Conservation (phyloP, 306 rosid genomes). For the Pterocarpus santalinus region DNA sequence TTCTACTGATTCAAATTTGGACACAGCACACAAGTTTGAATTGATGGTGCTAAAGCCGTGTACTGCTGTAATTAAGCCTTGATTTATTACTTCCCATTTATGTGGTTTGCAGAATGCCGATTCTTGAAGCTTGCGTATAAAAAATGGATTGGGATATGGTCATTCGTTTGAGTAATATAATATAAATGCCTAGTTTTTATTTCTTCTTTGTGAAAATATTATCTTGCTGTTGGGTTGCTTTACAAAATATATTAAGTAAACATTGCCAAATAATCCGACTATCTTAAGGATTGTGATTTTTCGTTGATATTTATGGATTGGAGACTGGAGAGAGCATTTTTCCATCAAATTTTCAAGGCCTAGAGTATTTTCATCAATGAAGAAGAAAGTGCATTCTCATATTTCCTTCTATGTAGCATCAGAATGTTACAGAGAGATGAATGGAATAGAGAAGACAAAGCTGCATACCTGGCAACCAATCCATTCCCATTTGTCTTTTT, state of each 20-base stretch:
- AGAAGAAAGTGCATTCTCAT: neutral
- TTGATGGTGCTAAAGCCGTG: neutral
- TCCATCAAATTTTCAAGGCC: neutral
- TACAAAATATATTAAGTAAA: too few relatives aligned
- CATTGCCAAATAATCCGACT: too few relatives aligned
- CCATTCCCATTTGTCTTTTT: conserved; percentile 32
- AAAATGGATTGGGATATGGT: neutral
- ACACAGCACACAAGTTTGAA: neutral
- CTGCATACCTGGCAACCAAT: conserved; percentile 36
- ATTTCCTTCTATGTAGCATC: neutral
- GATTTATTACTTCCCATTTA: too few relatives aligned
- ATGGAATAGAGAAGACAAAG: conserved; percentile 20
- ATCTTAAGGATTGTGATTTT: neutral
- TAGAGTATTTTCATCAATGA: neutral
- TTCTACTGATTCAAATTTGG: neutral
- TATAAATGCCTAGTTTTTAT: too few relatives aligned
- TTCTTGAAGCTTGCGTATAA: neutral
- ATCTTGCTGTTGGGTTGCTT: too few relatives aligned
- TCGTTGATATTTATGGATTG: neutral
- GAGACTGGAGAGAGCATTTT: neutral
- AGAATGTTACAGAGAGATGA: neutral
- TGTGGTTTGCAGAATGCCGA: too few relatives aligned
- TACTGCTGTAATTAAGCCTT: neutral
- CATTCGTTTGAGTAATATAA: too few relatives aligned
- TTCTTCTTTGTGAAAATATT: too few relatives aligned